phyloP scores from a whole-genome alignment of 2,329 filamentous ascomycete genomes.

The Intubia oerlemansii region DNA sequence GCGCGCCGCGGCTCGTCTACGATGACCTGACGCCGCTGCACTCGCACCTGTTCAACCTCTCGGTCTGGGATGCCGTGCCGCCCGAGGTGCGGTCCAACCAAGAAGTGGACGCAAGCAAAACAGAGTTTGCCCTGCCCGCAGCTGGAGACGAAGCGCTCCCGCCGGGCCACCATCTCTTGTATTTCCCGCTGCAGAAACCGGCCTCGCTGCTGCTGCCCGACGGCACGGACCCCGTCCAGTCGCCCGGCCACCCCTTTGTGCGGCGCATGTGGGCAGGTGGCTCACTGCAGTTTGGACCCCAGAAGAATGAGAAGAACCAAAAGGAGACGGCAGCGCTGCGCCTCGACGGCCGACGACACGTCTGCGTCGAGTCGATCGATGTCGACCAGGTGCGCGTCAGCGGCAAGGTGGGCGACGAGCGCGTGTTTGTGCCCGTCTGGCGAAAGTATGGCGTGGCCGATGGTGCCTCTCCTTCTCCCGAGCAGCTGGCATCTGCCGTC shows the following conservation, averaged over 20 bases:
- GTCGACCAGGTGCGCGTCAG: slow-evolving; percentile 6
- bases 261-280: slow-evolving; percentile 84
- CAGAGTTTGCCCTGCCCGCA: background rate
- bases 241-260: slow-evolving; percentile 48
- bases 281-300: slow-evolving; percentile 20
- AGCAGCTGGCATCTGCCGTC: slow-evolving; percentile 1
- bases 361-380: slow-evolving; percentile 22
- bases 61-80: slow-evolving; percentile 21
- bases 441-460: slow-evolving; percentile 11
- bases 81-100: slow-evolving; percentile 12
- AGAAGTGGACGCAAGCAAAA: background rate
- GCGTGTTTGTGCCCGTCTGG: slow-evolving; percentile 29
- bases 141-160: slow-evolving; percentile 19
- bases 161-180: slow-evolving; percentile 61
- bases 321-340: slow-evolving; percentile 11
- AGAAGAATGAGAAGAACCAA: background rate
- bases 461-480: background rate
- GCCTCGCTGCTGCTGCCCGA: slow-evolving; percentile 48
- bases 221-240: slow-evolving; percentile 66
- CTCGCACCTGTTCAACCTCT: slow-evolving; percentile 42
- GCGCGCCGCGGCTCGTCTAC: slow-evolving; percentile 15
- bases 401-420: slow-evolving; percentile 14
- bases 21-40: slow-evolving; percentile 33
- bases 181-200: slow-evolving; percentile 55
- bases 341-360: slow-evolving; percentile 17